These are phyloP conservation scores for Epicoccum nigrum DNA, from an alignment of 2,329 filamentous ascomycete species.

Conservation along the genomic window DNA sequence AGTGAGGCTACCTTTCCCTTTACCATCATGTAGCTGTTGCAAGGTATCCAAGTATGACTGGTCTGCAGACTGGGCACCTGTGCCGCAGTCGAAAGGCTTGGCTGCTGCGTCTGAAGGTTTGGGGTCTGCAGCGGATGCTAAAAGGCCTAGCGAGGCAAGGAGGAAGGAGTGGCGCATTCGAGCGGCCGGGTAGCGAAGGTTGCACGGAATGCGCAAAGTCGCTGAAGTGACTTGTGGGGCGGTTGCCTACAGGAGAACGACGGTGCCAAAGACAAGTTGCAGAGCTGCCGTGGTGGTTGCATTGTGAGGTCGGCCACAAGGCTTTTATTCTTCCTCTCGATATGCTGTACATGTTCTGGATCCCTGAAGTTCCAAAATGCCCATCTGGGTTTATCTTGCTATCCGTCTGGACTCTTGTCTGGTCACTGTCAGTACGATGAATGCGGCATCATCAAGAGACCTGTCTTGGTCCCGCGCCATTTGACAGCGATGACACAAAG, in stretches of 20 bases:
- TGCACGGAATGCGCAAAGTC: slow-evolving; percentile 29
- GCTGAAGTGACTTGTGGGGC: slow-evolving; percentile 17
- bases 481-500: slow-evolving; percentile 19
- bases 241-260: slow-evolving; percentile 19
- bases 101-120: slow-evolving; percentile 17
- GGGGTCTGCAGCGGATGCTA: slow-evolving; percentile 24
- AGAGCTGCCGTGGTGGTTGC: slow-evolving; percentile 15
- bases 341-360: slow-evolving; percentile 36
- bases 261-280: slow-evolving; percentile 18
- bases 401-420: slow-evolving; percentile 26
- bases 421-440: slow-evolving; percentile 24
- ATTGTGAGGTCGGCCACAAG: slow-evolving; percentile 18
- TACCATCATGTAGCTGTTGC: slow-evolving; percentile 39
- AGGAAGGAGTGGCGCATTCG: slow-evolving; percentile 36
- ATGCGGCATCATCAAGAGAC: slow-evolving; percentile 32
- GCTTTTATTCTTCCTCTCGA: slow-evolving; percentile 38
- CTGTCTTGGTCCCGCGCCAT: slow-evolving; percentile 29
- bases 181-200: slow-evolving; percentile 18
- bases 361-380: slow-evolving; percentile 39
- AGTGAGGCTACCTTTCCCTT: slow-evolving; percentile 31
- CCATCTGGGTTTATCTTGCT: slow-evolving; percentile 31
- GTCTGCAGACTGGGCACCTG: slow-evolving; percentile 44
- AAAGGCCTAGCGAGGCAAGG: slow-evolving; percentile 42
- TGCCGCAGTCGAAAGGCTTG: slow-evolving; percentile 53
- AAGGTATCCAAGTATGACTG: slow-evolving; percentile 49